Evolutionary conservation across 116 monocot species (phyloP).

Genomic region (Dioscorea cayenensis): DNA sequence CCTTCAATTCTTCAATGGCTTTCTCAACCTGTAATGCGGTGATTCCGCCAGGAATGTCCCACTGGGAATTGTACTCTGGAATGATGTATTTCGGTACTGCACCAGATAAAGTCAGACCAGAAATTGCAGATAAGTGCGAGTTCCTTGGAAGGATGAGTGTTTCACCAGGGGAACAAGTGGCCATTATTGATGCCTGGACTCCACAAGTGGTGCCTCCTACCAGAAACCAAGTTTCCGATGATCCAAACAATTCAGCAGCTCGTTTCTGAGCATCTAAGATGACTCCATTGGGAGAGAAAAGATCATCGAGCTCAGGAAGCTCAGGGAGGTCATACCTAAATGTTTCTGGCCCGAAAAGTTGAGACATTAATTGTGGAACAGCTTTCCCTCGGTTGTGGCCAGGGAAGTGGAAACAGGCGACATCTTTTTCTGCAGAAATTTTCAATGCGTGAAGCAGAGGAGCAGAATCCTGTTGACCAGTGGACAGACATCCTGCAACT

Average conservation of each 20-base stretch:
- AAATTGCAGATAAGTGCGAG: conserved; percentile 70
- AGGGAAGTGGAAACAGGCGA: conserved; percentile 82
- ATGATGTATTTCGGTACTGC: conserved; percentile 62
- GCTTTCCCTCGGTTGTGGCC: conserved; percentile 80
- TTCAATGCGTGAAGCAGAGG: conserved; percentile 59
- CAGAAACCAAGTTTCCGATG: conserved; percentile 77
- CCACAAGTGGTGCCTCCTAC: conserved; percentile 83
- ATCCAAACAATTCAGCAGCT: conserved; percentile 68
- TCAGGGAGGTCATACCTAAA: conserved; percentile 74
- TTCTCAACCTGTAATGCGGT: conserved; percentile 44
- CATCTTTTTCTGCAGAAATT: conserved; percentile 40
- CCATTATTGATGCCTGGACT: conserved; percentile 82
- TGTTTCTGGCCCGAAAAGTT: conserved; percentile 29
- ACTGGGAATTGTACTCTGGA: conserved; percentile 50
- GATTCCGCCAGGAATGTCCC: conserved; percentile 70
- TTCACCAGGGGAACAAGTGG: conserved; percentile 70
- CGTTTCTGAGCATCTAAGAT: conserved; percentile 58
- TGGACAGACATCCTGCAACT: conserved; percentile 4
- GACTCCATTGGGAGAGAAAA: conserved; percentile 71
- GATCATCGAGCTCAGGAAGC: conserved; percentile 66
- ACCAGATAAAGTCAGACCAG: conserved; percentile 65
- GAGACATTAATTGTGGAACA: conserved; percentile 40
- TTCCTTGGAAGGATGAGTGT: conserved; percentile 63
- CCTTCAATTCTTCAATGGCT: conserved; percentile 44
- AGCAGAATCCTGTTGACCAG: conserved; percentile 9